These are phyloP conservation scores for Nematocida displodere DNA, from an alignment of 371 early-diverging fungal genomes.

Conservation along the genomic window DNA sequence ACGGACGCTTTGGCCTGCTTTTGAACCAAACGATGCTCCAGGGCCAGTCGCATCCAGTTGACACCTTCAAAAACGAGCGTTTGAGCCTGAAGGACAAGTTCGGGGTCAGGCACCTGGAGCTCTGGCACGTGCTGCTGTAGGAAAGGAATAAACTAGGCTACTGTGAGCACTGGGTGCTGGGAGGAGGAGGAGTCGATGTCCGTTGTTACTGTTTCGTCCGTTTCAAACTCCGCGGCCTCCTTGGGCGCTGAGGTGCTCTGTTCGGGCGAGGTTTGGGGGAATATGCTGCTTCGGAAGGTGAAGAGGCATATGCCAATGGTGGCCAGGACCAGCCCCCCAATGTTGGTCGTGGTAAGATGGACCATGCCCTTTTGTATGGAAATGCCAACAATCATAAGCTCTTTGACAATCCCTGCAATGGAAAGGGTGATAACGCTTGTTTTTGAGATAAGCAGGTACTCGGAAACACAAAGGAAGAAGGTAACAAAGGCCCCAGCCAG, in stretches of 20 bases:
- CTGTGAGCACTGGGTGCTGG: not conserved
- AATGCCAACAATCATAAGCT: slow-evolving; percentile 61
- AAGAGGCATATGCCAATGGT: slow-evolving; percentile 61
- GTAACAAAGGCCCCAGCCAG: slow-evolving; percentile 47
- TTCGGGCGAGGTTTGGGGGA: too few species aligned
- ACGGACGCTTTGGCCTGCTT: slow-evolving; percentile 47
- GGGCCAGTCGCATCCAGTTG: slow-evolving; percentile 50
- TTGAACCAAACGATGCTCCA: slow-evolving; percentile 23
- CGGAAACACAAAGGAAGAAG: slow-evolving; percentile 56
- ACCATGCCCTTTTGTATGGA: slow-evolving; percentile 53
- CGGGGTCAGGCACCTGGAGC: slow-evolving; percentile 39
- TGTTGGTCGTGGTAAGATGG: slow-evolving; percentile 52
- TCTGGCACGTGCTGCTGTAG: slow-evolving; percentile 48
- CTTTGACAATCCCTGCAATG: slow-evolving; percentile 62
- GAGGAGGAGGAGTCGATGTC: too few species aligned
- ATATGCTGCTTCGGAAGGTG: slow-evolving; percentile 1
- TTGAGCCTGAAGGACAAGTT: slow-evolving; percentile 43
- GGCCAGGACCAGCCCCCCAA: slow-evolving; percentile 59
- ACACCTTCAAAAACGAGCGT: slow-evolving; percentile 49
- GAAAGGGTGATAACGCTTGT: slow-evolving; percentile 62
- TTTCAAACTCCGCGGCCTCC: too few species aligned
- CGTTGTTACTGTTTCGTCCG: too few species aligned
- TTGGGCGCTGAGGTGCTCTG: too few species aligned
- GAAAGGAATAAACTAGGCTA: not conserved
- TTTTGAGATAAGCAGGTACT: slow-evolving; percentile 60